Evolutionary conservation across 2,329 filamentous ascomycete species (phyloP), one percentile per base, ranked within the genome.

Genomic region (Zasmidium citrigriseum): DNA sequence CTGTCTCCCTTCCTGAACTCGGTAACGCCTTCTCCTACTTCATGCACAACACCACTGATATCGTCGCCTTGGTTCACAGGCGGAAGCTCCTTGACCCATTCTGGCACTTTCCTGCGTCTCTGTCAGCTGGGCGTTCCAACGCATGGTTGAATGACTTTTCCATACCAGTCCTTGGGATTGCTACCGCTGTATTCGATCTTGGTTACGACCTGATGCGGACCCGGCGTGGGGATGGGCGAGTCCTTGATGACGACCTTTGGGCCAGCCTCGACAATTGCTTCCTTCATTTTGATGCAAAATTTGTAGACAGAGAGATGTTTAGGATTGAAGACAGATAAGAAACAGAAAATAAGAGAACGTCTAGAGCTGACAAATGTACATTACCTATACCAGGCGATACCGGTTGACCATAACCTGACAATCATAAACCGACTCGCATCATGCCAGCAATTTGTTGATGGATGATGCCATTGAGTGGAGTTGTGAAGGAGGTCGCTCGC

Each of bases 1-100:
- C 82, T 78, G 68, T 86, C 83, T 23, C 84, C 84, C 0, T 75
- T 74, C 59, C 79, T 80, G 76, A 86, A 86, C 63, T 85, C 84
- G 54, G 72, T 78, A 1, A 87, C 83, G 25, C 81, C 77, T 45
- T 75, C 68, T 22, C 85, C 84, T 21, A 86, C 80, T 57, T 78
- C 75, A 63, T 84, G 77, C 9, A 87, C 78, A 27, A 81, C 73
- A 48, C 72, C 72, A n/a, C 67, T 66, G 46, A 74, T 70, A 47
- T 74, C 72, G 52, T 74, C 72, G 58, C 72, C 72, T 48, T 70
- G 67, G 44, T 72, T 70, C 38, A 64, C 22, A n/a, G 63, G 14
- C 25, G 62, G 59, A 3, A 22, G 14, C 7, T 63, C 50, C 25
- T 51, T 48, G 5, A 64, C 14, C 64, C 62, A 66, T 55, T 61